Base-by-base conservation (phyloP, 2,329 filamentous ascomycete species). In the Curvularia sp. region DNA sequence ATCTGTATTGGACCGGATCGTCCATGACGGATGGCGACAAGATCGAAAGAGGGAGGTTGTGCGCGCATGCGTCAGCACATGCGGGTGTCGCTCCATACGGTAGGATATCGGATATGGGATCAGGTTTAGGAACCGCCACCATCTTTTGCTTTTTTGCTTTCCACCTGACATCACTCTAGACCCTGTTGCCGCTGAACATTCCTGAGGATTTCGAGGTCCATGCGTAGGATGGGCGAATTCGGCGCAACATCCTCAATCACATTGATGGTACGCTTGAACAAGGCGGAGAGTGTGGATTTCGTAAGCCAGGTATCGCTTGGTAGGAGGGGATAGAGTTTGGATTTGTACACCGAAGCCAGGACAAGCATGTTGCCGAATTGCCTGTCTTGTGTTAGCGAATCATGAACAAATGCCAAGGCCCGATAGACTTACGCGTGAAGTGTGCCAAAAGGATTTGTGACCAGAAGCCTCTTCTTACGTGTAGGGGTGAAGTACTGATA, bases 351-450 rank as follows among this genome's bases (percentile, higher is more conserved):
- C 1, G 94, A 93, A 25, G 91, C 87, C 2, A 99, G 85, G n/a
- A 96, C 92, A 48, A 98, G 82, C 71, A 97, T 86, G 74, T 98
- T 98, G 57, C 95, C 94, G 81, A 96, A 99, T 92, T 99, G 95
- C 5, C 93, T 96, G 15, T 5, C 45, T 58, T 21, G 21, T 34
- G 53, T 68, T 61, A 69, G 57, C 39, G 49, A 30, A 0, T 18
- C 23, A 27, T 23, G 10, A 15, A 32, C n/a, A 32, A 23, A 45
- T 6, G 18, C 19, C 15, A 7, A 15, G 18, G 15, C 21, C 9
- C 15, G n/a, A 4, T 15, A 71, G 21, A 68, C 76, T 67, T 62
- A 60, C 59, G 60, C 63, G 82, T 97, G 94, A 61, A 93, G 90
- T 18, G 94, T 98, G 51, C 94, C 93, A 78, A 97, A 96, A 23